Conservation (phyloP, 2,329 filamentous ascomycete genomes). For the Seiridium unicorne region DNA sequence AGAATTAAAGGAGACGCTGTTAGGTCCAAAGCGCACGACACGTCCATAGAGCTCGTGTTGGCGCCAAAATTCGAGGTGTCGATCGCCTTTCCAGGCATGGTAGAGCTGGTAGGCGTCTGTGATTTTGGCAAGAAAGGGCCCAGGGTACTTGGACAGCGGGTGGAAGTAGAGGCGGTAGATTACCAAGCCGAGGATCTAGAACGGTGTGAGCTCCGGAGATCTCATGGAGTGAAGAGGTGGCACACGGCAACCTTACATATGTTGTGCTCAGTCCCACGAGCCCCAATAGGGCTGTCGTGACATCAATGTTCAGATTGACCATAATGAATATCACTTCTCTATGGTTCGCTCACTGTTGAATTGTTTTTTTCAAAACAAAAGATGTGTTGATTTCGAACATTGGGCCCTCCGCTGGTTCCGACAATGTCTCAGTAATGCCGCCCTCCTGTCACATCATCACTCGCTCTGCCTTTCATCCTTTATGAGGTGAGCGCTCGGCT, state of each 20-base stretch:
- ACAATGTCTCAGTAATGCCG: neutral
- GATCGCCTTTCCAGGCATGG: slow-evolving; percentile 71
- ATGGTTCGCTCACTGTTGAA: neutral
- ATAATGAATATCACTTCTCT: no score
- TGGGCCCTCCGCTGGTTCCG: neutral
- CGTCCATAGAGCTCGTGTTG: slow-evolving; percentile 70
- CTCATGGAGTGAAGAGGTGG: neutral
- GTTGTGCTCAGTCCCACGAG: neutral
- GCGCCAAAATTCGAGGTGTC: slow-evolving; percentile 70
- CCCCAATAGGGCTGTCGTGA: neutral
- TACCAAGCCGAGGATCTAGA: slow-evolving; percentile 32
- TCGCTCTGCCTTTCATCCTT: neutral
- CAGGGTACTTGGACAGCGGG: slow-evolving; percentile 63
- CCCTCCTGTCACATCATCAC: neutral
- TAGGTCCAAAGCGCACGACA: slow-evolving; percentile 77
- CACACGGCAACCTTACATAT: neutral
- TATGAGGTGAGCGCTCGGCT: neutral
- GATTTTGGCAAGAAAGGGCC: slow-evolving; percentile 61
- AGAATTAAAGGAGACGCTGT: slow-evolving; percentile 75
- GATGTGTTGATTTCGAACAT: neutral
- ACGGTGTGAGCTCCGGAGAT: no score
- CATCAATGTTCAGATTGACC: neutral
- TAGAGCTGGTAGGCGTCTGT: slow-evolving; percentile 68
- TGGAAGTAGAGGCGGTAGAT: slow-evolving; percentile 63
- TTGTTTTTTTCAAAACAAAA: neutral